phyloP scores from a whole-genome alignment of 345 rosid species.

The Noccaea bulbosa region DNA sequence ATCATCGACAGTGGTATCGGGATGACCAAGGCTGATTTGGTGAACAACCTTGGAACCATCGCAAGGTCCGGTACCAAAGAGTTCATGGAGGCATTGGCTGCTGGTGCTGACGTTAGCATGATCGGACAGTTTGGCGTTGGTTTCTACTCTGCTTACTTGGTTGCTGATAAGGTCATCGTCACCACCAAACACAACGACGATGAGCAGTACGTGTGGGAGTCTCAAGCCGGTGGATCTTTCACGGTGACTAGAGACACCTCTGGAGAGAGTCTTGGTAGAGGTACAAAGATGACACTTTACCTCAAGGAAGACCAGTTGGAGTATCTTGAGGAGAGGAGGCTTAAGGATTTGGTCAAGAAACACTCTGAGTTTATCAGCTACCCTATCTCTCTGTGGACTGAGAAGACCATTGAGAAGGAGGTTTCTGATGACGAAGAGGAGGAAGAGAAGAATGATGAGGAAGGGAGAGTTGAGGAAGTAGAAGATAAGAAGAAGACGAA shows the following conservation, averaged over 20 bases:
- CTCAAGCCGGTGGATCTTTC: constrained; percentile 16
- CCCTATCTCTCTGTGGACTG: constrained; percentile 11
- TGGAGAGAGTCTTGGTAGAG: not conserved
- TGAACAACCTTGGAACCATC: constrained; percentile 13
- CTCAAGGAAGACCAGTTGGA: constrained; percentile 4
- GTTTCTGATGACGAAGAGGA: not conserved
- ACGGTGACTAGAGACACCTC: not conserved
- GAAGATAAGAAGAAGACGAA: not conserved
- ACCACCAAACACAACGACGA: constrained; percentile 5
- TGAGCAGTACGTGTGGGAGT: constrained; percentile 21
- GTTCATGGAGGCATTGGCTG: constrained; percentile 17
- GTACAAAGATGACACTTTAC: not conserved
- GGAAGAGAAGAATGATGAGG: constrained; percentile 8
- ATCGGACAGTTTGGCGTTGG: constrained; percentile 26
- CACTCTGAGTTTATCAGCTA: constrained; percentile 21
- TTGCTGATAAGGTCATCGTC: not conserved
- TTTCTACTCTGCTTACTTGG: constrained; percentile 14
- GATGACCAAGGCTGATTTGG: constrained; percentile 22
- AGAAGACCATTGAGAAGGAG: constrained; percentile 18
- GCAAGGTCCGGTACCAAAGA: constrained; percentile 15
- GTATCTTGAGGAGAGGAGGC: not conserved
- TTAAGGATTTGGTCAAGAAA: constrained; percentile 4
- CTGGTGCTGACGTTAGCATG: constrained; percentile 18
- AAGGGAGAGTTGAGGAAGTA: not conserved
- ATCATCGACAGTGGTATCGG: constrained; percentile 15